Evolutionary conservation across 2,329 filamentous ascomycete genomes (phyloP).

Genomic region (Colletotrichum nymphaeae): DNA sequence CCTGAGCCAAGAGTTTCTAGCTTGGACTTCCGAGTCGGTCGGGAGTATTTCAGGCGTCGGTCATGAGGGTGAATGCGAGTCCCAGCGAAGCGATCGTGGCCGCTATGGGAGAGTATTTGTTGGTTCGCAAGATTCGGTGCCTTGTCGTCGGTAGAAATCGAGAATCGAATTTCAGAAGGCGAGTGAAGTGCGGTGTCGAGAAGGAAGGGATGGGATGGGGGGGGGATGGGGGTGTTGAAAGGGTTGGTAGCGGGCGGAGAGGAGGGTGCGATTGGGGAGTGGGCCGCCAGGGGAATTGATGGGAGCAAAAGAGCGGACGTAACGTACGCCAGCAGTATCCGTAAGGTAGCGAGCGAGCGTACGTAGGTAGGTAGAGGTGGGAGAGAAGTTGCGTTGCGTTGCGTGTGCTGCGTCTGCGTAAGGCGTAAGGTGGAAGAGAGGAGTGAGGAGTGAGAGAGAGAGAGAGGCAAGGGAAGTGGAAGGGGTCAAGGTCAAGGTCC

Average conservation of each 20-base stretch:
- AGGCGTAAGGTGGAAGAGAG: not conserved
- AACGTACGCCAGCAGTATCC: conserved; percentile 22
- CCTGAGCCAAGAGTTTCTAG: conserved; percentile 11
- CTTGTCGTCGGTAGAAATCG: conserved; percentile 29
- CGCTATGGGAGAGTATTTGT: not conserved
- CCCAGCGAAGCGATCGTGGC: conserved; percentile 14
- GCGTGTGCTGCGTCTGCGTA: conserved; percentile 4
- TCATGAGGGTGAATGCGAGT: not conserved
- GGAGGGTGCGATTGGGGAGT: conserved; percentile 34
- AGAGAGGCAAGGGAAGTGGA: conserved; percentile 17
- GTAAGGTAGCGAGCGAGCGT: conserved; percentile 6
- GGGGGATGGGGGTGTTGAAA: conserved; percentile 36
- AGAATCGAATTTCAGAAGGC: conserved; percentile 29
- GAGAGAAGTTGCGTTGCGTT: not conserved
- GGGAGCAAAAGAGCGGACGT: not conserved
- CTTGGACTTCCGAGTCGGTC: not conserved
- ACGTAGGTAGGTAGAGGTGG: not conserved
- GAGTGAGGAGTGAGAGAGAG: not conserved
- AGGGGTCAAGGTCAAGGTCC: not conserved
- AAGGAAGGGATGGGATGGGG: conserved; percentile 33
- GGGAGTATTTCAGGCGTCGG: not conserved
- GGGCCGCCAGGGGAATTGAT: conserved; percentile 22
- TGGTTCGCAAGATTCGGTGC: not conserved
- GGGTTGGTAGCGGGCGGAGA: conserved; percentile 36
- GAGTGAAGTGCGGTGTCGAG: conserved; percentile 25